Conservation (phyloP, 495 filamentous ascomycete species). For the Echria macrotheca region DNA sequence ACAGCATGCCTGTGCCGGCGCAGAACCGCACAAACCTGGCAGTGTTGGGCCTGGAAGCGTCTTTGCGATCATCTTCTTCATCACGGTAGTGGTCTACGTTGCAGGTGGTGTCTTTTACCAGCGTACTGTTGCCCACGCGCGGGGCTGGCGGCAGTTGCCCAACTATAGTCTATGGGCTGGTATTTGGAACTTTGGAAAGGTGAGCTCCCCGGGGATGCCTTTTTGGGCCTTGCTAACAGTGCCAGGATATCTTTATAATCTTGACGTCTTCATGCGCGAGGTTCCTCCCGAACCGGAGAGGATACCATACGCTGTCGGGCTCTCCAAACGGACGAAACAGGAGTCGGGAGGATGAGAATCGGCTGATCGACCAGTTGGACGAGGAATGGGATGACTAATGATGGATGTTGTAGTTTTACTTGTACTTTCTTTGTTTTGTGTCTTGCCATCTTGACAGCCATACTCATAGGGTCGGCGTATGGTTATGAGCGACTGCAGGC, state of each 20-base stretch:
- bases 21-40: constrained; percentile 53
- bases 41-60: constrained; percentile 79
- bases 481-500: too few species aligned
- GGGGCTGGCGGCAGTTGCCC: constrained; percentile 92
- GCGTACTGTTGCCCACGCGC: constrained; percentile 86
- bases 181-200: constrained; percentile 76
- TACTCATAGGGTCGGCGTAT: too few species aligned
- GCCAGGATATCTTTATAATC: constrained; percentile 78
- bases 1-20: constrained; percentile 68
- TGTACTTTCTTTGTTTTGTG: not conserved
- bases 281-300: constrained; percentile 56
- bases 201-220: constrained; percentile 40
- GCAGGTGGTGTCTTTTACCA: constrained; percentile 94
- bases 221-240: not conserved
- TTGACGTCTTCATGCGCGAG: constrained; percentile 68
- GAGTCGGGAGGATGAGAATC: constrained; percentile 77
- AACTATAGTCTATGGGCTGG: constrained; percentile 91
- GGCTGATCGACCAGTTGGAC: constrained; percentile 91
- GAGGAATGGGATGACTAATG: constrained; percentile 72
- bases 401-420: not conserved
- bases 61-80: constrained; percentile 85
- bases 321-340: constrained; percentile 41
- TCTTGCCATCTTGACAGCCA: too few species aligned
- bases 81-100: constrained; percentile 82
- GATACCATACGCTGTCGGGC: constrained; percentile 56